Base-by-base conservation (phyloP, 495 filamentous ascomycete species). In the Hypomontagnella monticulosa region DNA sequence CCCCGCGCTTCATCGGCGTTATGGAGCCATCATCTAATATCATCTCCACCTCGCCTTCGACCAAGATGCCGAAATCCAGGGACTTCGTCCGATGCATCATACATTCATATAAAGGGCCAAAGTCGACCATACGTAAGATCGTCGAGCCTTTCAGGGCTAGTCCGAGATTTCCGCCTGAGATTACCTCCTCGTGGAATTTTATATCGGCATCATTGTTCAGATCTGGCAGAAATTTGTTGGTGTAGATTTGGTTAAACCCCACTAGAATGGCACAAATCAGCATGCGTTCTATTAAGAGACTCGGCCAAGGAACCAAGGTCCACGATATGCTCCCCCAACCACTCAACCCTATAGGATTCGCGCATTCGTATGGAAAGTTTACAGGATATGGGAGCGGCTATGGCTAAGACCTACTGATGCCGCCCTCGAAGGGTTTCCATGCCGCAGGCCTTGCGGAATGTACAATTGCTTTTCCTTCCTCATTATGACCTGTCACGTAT, bases 51-150 rank as follows among this genome's bases (percentile, higher is more conserved):
- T 84, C 71, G 0, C 91, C 91, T 70, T 93, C 90, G n/a, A 95
- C 57, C 20, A 95, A 84, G 56, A 93, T 81, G 3, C 90, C 90
- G 50, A 90, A 93, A 63, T 94, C 91, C 3, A 95, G 74, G 12
- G 83, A 87, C 68, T 87, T 81, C 2, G 91, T 93, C 0, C 90
- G 81, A 60, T 93, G 91, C 84, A 93, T 85, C 54, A 81, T 78
- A 61, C 79, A 83, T 18, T 76, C 76, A 61, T 79, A 72, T 5
- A 74, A 77, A 0, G 88, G 88, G 0, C 76, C 75, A 33, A 90
- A 85, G 63, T 90, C 88, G 12, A 89, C 87, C 57, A 81, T 82
- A 8, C 88, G 81, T 1, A 84, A 75, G 1, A 89, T 83, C 3
- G 82, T 86, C 15, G 85, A 84, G 63, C 73, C 71, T n/a, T 78